Evolutionary conservation across 1,284 basidiomycete species (phyloP), one percentile per base, ranked within the genome.

Genomic region (Lignosus rhinocerotis): DNA sequence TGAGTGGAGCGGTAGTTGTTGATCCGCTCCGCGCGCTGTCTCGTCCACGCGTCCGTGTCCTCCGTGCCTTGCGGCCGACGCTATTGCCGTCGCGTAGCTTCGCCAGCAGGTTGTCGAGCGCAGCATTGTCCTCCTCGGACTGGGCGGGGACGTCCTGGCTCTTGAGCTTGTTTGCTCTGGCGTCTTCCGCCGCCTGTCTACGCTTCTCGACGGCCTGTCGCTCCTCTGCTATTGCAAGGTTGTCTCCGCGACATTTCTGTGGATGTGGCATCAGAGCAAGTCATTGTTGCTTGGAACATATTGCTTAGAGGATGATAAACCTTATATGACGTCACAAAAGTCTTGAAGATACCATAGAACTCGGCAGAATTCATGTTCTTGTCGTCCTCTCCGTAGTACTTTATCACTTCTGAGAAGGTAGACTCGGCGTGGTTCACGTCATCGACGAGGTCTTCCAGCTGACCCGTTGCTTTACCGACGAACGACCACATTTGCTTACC

Each of bases 281-380:
- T 66, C 10, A 55, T 39, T 45, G 63, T 2, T 25, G 54, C 46
- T 17, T 61, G 32, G 30, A 32, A 8, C 9, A 56, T 51, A 43
- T 47, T 10, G 34, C 17, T 60, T 32, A 39, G 9, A 31, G 47
- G 3, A 30, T 30, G 25, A 69, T 80, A 60, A 63, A 93, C 93
- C 82, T 84, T 90, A 75, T 95, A 97, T 1, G 94, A 95, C 0
- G 90, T 94, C 25, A 94, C 84, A 68, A 97, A 97, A 1, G 92
- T 96, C 76, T 96, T 94, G 83, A 97, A 96, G 67, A 96, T 88
- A 16, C 88, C 93, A 75, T 94, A 98, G 76, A 97, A 98, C 69
- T 96, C 94, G 7, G 88, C 80, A 0, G 91, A 93, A 30, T 83
- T 77, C 81, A 89, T 86, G 62, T 79, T 87, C 75, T 92, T 93